Conservation (phyloP, 164 flowering plant genomes). For the Umbilicus rupestris region DNA sequence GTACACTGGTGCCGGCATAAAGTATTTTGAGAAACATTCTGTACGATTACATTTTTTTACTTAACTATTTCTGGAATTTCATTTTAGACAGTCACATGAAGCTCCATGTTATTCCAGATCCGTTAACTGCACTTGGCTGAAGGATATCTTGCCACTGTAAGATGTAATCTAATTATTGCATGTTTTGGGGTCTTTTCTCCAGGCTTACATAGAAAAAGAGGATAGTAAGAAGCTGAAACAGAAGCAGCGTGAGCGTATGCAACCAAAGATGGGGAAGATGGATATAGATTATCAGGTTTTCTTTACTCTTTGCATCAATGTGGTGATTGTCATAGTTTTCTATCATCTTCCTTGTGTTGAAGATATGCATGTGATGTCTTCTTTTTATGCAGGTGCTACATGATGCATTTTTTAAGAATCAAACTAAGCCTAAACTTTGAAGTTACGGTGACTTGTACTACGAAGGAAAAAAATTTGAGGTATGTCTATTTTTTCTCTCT, state of each 20-base stretch:
- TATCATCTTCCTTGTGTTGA: not conserved
- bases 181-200: not conserved
- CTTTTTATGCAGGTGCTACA: slow-evolving; percentile 73
- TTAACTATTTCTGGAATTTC: too few species aligned
- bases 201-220: slow-evolving; percentile 99
- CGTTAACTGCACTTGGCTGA: too few species aligned
- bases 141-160: too few species aligned
- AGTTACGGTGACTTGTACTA: slow-evolving; percentile 84
- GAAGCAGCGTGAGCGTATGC: slow-evolving; percentile 99
- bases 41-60: too few species aligned
- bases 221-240: slow-evolving; percentile 94
- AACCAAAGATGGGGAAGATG: slow-evolving; percentile 99
- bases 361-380: not conserved
- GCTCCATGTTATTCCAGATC: too few species aligned
- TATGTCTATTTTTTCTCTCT: slow-evolving; percentile 16
- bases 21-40: not conserved
- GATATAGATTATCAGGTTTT: slow-evolving; percentile 95
- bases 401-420: slow-evolving; percentile 97
- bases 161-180: not conserved
- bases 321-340: not conserved
- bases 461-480: slow-evolving; percentile 99
- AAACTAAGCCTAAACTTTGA: slow-evolving; percentile 94
- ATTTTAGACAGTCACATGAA: not conserved
- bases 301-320: not conserved
- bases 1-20: not conserved